Evolutionary conservation across 257 asterid genomes (phyloP).

Genomic region (Rhazya stricta): DNA sequence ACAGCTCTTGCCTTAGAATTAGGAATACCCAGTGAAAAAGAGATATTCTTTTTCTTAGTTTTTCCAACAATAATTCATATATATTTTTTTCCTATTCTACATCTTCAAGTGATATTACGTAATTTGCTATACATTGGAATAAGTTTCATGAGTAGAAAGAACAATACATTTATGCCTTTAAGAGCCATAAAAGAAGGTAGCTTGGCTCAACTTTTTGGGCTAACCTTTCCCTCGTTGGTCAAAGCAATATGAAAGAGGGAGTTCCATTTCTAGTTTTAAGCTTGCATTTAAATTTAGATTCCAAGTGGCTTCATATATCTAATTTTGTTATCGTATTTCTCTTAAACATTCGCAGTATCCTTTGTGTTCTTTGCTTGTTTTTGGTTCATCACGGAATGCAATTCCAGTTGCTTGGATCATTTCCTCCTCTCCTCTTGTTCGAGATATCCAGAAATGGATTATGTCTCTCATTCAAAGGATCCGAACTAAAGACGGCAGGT

Average conservation of each 20-base stretch:
- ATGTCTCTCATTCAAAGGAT: background rate
- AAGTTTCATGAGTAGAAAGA: background rate
- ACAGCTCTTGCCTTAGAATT: background rate
- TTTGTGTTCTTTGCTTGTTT: constrained; percentile 7
- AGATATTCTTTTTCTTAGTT: background rate
- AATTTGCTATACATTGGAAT: background rate
- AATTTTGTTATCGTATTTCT: background rate
- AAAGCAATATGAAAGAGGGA: background rate
- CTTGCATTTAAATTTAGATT: background rate
- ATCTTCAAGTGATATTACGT: background rate
- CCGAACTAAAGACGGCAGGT: constrained; percentile 2
- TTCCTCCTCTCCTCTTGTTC: background rate
- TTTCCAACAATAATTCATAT: background rate
- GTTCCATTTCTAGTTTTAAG: background rate
- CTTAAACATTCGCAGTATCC: background rate
- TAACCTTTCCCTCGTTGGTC: background rate
- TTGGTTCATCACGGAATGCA: constrained; percentile 1
- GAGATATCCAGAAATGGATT: constrained; percentile 1
- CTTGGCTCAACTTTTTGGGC: background rate
- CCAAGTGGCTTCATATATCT: background rate
- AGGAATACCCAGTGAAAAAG: background rate
- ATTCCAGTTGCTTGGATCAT: constrained; percentile 9
- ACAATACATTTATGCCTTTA: background rate
- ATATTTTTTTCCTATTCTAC: background rate
- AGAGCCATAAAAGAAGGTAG: background rate